phyloP scores from a whole-genome alignment of 805 yeast genomes.

The Candida sonorensis region DNA sequence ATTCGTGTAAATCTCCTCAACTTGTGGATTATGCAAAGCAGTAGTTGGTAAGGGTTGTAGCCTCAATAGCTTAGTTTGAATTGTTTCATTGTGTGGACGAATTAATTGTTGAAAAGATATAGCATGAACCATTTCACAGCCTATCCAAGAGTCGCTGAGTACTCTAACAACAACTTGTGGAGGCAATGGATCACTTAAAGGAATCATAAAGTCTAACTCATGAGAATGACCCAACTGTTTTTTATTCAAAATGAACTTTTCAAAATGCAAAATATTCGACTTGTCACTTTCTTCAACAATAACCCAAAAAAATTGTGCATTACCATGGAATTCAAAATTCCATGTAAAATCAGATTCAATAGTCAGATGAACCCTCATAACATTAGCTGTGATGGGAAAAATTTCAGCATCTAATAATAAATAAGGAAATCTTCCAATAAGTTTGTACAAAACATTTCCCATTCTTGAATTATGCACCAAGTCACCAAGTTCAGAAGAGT shows the following conservation, averaged over 20 bases:
- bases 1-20: conserved; percentile 65
- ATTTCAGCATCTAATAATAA: conserved; percentile 72
- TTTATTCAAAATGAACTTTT: conserved; percentile 64
- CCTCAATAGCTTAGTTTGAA: conserved; percentile 72
- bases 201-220: conserved; percentile 88
- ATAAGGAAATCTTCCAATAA: conserved; percentile 69
- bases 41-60: conserved; percentile 81
- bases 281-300: conserved; percentile 82
- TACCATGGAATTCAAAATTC: conserved; percentile 79
- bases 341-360: conserved; percentile 76
- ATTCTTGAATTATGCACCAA: conserved; percentile 74
- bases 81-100: conserved; percentile 79
- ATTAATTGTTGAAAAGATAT: conserved; percentile 88
- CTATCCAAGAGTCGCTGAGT: conserved; percentile 84
- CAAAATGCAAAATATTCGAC: conserved; percentile 70
- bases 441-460: conserved; percentile 56
- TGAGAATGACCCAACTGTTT: conserved; percentile 49
- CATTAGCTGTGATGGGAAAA: conserved; percentile 82
- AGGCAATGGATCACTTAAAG: conserved; percentile 83
- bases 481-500: conserved; percentile 76
- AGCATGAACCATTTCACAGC: conserved; percentile 67
- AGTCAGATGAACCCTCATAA: conserved; percentile 69
- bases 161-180: conserved; percentile 78
- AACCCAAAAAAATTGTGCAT: conserved; percentile 84
- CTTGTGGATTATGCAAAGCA: conserved; percentile 62